These are phyloP conservation scores for Cordyceps pruinosa DNA, from an alignment of 2,329 filamentous ascomycete genomes.

Conservation along the genomic window DNA sequence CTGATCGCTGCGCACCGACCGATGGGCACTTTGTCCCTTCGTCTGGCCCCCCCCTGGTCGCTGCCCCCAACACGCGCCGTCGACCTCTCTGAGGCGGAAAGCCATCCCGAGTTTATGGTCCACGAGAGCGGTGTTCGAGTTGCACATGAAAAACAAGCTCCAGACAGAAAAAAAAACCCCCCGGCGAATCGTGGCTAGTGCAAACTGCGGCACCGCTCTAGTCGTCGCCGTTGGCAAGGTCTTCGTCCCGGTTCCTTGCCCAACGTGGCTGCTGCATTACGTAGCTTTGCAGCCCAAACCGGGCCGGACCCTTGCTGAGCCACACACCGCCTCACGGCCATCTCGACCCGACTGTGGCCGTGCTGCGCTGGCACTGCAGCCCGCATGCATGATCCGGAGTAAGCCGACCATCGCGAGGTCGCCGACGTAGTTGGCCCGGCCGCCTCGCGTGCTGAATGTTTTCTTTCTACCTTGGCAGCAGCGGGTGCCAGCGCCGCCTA, in stretches of 20 bases:
- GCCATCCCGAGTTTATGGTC: neutral
- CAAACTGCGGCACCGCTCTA: too few species aligned
- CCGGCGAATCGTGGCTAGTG: neutral
- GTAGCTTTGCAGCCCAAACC: conserved; percentile 5
- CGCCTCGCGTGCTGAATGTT: neutral
- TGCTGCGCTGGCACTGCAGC: neutral
- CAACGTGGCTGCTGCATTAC: neutral
- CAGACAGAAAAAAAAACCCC: neutral
- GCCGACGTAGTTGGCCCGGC: neutral
- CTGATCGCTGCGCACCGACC: conserved; percentile 3
- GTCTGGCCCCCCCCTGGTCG: neutral
- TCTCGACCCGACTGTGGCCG: neutral
- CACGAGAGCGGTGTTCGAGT: neutral
- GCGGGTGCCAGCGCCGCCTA: neutral
- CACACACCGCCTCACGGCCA: neutral
- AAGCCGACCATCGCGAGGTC: neutral
- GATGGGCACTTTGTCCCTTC: neutral
- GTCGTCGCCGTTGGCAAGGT: too few species aligned
- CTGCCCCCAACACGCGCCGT: neutral
- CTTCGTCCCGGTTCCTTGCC: neutral
- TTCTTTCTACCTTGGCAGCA: neutral
- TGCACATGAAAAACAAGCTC: neutral
- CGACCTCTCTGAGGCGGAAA: neutral
- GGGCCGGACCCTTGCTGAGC: neutral
- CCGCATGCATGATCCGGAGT: neutral